These are phyloP conservation scores for Uncinocarpus reesii DNA, from an alignment of 2,329 filamentous ascomycete genomes.

Conservation along the genomic window DNA sequence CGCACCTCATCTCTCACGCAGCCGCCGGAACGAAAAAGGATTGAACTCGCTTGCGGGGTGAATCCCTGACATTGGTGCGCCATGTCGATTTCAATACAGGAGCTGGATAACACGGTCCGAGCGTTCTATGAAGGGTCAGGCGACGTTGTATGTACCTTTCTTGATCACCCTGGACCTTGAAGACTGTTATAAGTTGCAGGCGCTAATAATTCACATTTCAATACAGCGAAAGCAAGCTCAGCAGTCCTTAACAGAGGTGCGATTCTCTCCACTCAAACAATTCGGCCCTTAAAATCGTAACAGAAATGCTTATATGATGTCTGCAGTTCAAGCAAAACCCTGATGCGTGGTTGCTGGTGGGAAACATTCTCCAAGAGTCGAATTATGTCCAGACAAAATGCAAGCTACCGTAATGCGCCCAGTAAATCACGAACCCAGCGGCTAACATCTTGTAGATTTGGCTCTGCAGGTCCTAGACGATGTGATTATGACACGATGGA, in stretches of 20 bases:
- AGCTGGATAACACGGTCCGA: conserved; percentile 93
- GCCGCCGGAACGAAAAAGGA: background rate
- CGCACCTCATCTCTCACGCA: background rate
- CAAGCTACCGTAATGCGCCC: conserved; percentile 38
- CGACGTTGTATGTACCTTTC: conserved; percentile 58
- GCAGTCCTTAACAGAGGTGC: conserved; percentile 81
- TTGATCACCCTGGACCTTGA: conserved; percentile 5
- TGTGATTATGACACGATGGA: conserved; percentile 99
- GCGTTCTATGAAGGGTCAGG: conserved; percentile 96
- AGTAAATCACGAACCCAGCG: conserved; percentile 27
- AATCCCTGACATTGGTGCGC: conserved; percentile 23
- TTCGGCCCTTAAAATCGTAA: background rate
- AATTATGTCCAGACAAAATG: conserved; percentile 95
- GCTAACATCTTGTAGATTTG: conserved; percentile 51
- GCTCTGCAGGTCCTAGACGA: conserved; percentile 93
- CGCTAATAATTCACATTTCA: conserved; percentile 33
- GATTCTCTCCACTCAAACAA: conserved; percentile 22
- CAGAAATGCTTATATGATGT: conserved; percentile 13
- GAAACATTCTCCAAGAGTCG: conserved; percentile 89
- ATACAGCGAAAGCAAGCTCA: conserved; percentile 89
- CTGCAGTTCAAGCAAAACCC: conserved; percentile 94
- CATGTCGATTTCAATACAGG: conserved; percentile 68
- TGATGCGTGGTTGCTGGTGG: conserved; percentile 93
- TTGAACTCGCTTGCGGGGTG: conserved; percentile 1
- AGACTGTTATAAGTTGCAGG: conserved; percentile 1